Evolutionary conservation across 805 yeast genomes (phyloP).

Genomic region (Starmera pachycereana): DNA sequence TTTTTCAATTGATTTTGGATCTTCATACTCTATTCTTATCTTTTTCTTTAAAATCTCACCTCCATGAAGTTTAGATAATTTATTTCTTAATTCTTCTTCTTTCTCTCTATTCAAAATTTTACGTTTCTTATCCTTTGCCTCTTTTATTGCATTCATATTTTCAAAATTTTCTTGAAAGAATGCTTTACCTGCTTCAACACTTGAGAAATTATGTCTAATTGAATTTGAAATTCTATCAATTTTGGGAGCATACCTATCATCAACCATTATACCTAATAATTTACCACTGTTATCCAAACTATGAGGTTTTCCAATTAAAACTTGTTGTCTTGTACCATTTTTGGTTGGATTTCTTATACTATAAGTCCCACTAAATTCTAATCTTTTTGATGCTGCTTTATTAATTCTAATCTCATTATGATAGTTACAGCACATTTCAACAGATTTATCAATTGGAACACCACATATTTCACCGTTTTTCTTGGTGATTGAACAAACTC

Average conservation of each 20-base stretch:
- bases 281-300: conserved; percentile 20
- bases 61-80: conserved; percentile 19
- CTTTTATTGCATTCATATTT: conserved; percentile 34
- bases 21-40: conserved; percentile 14
- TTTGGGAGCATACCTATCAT: conserved; percentile 16
- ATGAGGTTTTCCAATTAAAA: conserved; percentile 26
- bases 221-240: conserved; percentile 13
- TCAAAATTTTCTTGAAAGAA: conserved; percentile 40
- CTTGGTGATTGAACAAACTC: conserved; percentile 43
- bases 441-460: conserved; percentile 45
- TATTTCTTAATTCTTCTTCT: conserved; percentile 20
- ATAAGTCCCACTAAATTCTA: conserved; percentile 63
- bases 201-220: conserved; percentile 26
- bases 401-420: conserved; percentile 54
- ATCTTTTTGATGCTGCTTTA: conserved; percentile 46
- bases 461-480: conserved; percentile 44
- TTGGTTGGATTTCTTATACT: conserved; percentile 47
- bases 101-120: conserved; percentile 27
- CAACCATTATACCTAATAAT: conserved; percentile 16
- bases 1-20: conserved; percentile 12
- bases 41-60: conserved; percentile 12
- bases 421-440: conserved; percentile 52
- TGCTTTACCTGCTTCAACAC: conserved; percentile 33
- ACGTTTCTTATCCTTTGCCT: conserved; percentile 27
- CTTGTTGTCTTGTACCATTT: conserved; percentile 30